Evolutionary conservation across 2,329 filamentous ascomycete species (phyloP), one percentile per base, ranked within the genome.

Genomic region (Zarea fungicola): DNA sequence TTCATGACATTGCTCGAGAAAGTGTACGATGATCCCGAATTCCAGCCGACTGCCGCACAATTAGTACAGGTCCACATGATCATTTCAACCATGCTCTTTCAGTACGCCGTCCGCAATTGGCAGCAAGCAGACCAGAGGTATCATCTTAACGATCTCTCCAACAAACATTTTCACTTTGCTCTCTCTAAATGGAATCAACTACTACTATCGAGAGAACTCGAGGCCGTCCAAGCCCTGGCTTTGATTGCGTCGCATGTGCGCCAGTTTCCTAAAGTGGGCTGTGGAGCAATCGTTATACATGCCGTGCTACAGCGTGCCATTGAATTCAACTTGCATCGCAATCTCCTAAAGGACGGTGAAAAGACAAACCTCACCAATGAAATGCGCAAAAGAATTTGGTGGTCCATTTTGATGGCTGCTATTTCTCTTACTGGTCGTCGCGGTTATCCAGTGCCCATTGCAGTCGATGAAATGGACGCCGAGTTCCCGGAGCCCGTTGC

Each of bases 151-250:
- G 74, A 80, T 1, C 69, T 84, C 43, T 87, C 86, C 4, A 87
- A 90, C 64, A 78, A 79, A 47, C 88, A 93, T 62, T 92, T 91
- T 56, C 85, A 90, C 58, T 92, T 84, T 60, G 77, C 84, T 1
- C 67, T 91, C 37, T 80, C 79, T 60, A 82, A 84, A 63, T 81
- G 86, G 55, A 84, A 80, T 53, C 72, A 87, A 41, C 68, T 95
- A 4, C 66, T 80, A 13, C 72, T 72, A 6, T 80, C 81, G 16
- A 78, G 78, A 49, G 81, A 80, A 0, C 66, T 90, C 13, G 71
- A 80, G 39, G 80, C 87, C 44, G 74, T 90, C 7, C 87, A 93
- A 63, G 88, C 86, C 4, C 64, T 93, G 58, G 74, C 83, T 10
- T 70, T 93, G 67, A 80, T 95, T 16, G 83, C 82, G 51, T 68